A percentile compares a stretch with the other conserved stretches of the same genome.
Conservation (phyloP, 805 yeast species). For the Candida caryicola region DNA sequence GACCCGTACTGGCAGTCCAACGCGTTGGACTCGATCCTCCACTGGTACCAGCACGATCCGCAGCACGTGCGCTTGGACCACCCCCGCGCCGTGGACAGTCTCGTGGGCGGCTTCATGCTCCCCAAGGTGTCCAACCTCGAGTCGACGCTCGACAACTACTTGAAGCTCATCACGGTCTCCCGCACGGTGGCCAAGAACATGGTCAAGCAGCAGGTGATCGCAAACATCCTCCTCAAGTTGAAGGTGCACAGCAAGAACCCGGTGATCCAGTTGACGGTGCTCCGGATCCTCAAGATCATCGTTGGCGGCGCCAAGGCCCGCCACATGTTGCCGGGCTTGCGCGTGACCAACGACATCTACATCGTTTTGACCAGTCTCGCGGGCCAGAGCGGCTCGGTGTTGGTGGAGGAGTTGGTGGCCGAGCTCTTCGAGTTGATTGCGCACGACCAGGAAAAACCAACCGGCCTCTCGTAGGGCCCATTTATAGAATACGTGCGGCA, state of each 20-base stretch:
- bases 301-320: neutral
- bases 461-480: too few species aligned
- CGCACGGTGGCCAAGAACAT: constrained; percentile 19
- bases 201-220: constrained; percentile 25
- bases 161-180: constrained; percentile 29
- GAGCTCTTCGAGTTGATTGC: constrained; percentile 17
- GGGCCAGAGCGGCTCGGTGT: constrained; percentile 27
- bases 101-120: constrained; percentile 40
- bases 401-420: constrained; percentile 35
- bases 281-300: constrained; percentile 25
- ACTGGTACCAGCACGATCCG: constrained; percentile 35
- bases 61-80: constrained; percentile 20
- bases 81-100: constrained; percentile 26
- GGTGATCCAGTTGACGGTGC: constrained; percentile 36
- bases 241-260: constrained; percentile 27
- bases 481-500: too few species aligned
- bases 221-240: constrained; percentile 30
- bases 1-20: constrained; percentile 60
- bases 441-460: neutral
- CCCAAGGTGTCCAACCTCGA: constrained; percentile 42
- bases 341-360: constrained; percentile 3
- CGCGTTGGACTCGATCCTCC: constrained; percentile 49
- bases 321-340: constrained; percentile 1
- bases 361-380: constrained; percentile 6
- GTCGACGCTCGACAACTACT: constrained; percentile 39